Conservation (phyloP, 1,284 basidiomycete species). For the Irpex sp. region DNA sequence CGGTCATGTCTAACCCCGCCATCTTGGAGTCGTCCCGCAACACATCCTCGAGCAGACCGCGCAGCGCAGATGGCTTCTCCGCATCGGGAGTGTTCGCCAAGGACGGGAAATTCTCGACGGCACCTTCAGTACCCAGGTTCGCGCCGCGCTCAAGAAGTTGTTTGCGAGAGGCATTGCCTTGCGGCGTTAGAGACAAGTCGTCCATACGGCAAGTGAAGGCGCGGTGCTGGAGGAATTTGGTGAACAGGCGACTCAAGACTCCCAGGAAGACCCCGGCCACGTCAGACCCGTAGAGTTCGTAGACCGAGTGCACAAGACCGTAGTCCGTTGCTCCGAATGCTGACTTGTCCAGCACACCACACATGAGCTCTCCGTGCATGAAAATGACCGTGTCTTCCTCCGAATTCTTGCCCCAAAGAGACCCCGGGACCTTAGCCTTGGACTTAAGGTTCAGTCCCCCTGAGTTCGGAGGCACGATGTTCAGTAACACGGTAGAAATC, state of each 20-base stretch:
- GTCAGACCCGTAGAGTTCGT: constrained; percentile 94
- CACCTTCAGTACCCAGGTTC: constrained; percentile 79
- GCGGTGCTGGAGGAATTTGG: constrained; percentile 94
- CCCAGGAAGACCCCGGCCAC: constrained; percentile 89
- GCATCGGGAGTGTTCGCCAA: constrained; percentile 43
- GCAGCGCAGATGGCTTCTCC: constrained; percentile 49
- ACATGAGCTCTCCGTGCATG: constrained; percentile 89
- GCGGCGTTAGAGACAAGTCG: constrained; percentile 85
- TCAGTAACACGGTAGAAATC: constrained; percentile 90
- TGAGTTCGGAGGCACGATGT: constrained; percentile 82
- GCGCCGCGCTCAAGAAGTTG: constrained; percentile 67
- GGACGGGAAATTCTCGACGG: constrained; percentile 86
- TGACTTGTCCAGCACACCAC: constrained; percentile 94
- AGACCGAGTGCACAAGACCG: constrained; percentile 97
- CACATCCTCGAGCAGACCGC: constrained; percentile 81
- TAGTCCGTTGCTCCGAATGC: constrained; percentile 96
- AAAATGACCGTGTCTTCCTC: constrained; percentile 88
- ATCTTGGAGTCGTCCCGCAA: constrained; percentile 97
- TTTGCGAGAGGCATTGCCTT: constrained; percentile 72
- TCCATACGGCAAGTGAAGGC: constrained; percentile 99
- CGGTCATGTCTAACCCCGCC: constrained; percentile 90
- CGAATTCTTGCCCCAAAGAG: constrained; percentile 77
- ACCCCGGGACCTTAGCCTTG: constrained; percentile 82
- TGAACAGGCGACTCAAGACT: constrained; percentile 90
- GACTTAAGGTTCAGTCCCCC: constrained; percentile 84